A percentile compares a stretch with the other conserved stretches of the same genome.
Evolutionary conservation across 1,139 yeast genomes (phyloP).

Genomic region (Meyerozyma guilliermondii): DNA sequence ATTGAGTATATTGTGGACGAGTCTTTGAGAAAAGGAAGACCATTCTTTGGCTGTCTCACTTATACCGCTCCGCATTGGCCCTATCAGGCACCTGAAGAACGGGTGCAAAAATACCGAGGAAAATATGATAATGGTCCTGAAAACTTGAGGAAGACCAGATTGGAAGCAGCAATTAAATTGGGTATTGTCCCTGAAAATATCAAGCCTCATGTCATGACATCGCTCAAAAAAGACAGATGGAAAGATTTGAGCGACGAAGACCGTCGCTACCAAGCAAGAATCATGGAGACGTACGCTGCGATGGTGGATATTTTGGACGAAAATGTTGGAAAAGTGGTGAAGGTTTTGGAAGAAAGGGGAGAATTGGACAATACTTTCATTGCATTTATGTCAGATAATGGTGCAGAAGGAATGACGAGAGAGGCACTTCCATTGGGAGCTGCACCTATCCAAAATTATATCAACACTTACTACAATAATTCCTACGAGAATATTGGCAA

Average conservation of each 20-base stretch:
- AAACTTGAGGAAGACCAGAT: constrained; percentile 32
- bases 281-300: constrained; percentile 56
- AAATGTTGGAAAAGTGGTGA: constrained; percentile 43
- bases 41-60: constrained; percentile 49
- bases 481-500: constrained; percentile 44
- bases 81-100: constrained; percentile 47
- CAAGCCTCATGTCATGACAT: constrained; percentile 42
- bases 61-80: constrained; percentile 66
- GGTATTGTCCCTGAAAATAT: constrained; percentile 42
- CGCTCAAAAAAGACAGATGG: constrained; percentile 38
- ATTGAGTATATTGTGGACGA: constrained; percentile 28
- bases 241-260: constrained; percentile 31
- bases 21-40: constrained; percentile 29
- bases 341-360: constrained; percentile 30
- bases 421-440: constrained; percentile 46
- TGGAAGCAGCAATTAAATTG: constrained; percentile 32
- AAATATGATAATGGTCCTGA: constrained; percentile 47
- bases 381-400: constrained; percentile 56
- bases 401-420: constrained; percentile 55
- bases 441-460: constrained; percentile 19
- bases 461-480: constrained; percentile 37
- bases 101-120: constrained; percentile 45
- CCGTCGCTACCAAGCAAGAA: constrained; percentile 29
- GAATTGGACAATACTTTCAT: constrained; percentile 50
- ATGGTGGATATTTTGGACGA: constrained; percentile 54